Evolutionary conservation across 345 rosid species (phyloP).

Genomic region (Triadica sebifera): DNA sequence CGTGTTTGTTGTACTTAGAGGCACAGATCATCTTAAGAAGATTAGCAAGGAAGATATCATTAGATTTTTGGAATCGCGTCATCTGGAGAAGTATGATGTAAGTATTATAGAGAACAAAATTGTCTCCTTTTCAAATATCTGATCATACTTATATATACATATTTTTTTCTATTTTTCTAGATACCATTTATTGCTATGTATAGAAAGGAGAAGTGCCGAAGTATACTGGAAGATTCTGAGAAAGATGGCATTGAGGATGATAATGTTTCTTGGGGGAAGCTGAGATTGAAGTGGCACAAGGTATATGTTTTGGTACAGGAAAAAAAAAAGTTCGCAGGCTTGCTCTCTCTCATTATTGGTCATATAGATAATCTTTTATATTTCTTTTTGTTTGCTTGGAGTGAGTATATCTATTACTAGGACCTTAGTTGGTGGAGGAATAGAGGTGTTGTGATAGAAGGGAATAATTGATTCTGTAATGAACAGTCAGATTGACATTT

Average conservation of each 20-base stretch:
- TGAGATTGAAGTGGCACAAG: slow-evolving; percentile 19
- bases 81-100: slow-evolving; percentile 14
- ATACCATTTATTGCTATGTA: slow-evolving; percentile 22
- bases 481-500: background rate
- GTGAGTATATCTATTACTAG: background rate
- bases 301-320: background rate
- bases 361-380: background rate
- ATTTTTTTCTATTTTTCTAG: slow-evolving; percentile 9
- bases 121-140: background rate
- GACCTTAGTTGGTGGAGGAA: background rate
- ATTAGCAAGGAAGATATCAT: slow-evolving; percentile 14
- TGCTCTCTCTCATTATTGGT: background rate
- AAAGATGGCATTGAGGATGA: background rate
- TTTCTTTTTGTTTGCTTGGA: background rate
- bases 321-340: background rate
- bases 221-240: slow-evolving; percentile 7
- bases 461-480: background rate
- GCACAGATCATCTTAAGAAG: background rate
- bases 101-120: background rate
- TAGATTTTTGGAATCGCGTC: slow-evolving; percentile 6
- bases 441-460: background rate
- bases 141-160: background rate
- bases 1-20: background rate
- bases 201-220: slow-evolving; percentile 12
- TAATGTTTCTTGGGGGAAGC: background rate